Percentiles rank a stretch among this genome's conserved stretches.
These are phyloP conservation scores for Gossypium lobatum DNA, from an alignment of 441 rosid species.

Conservation along the genomic window DNA sequence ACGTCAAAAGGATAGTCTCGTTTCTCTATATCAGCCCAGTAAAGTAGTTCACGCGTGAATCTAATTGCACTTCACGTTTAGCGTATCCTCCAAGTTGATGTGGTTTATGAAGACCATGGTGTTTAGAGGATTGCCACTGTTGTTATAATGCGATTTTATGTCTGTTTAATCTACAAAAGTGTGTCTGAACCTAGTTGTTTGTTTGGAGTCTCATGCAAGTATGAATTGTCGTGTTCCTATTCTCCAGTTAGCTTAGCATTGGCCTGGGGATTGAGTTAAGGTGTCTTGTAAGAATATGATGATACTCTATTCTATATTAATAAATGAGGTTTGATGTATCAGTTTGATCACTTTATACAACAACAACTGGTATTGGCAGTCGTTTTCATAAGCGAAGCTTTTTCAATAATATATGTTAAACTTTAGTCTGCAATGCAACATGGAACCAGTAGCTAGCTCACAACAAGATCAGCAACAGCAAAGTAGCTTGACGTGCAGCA, in stretches of 20 bases:
- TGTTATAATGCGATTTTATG: background rate
- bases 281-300: background rate
- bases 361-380: no score
- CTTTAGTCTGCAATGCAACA: no score
- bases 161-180: background rate
- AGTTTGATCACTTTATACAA: background rate
- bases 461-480: no score
- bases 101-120: background rate
- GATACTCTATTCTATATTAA: background rate
- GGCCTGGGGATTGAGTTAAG: background rate
- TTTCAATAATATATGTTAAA: no score
- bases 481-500: no score
- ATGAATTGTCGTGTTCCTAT: background rate
- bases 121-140: background rate
- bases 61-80: slow-evolving; percentile 26
- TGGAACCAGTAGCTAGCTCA: no score
- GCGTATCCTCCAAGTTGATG: background rate
- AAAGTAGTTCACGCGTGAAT: slow-evolving; percentile 69
- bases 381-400: no score
- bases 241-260: background rate
- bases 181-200: background rate
- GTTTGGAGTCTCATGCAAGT: background rate
- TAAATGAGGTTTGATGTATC: background rate
- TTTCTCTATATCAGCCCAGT: background rate
- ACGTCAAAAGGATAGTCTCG: background rate